These are phyloP conservation scores for Datisca glomerata DNA, from an alignment of 306 rosid species.

Conservation along the genomic window DNA sequence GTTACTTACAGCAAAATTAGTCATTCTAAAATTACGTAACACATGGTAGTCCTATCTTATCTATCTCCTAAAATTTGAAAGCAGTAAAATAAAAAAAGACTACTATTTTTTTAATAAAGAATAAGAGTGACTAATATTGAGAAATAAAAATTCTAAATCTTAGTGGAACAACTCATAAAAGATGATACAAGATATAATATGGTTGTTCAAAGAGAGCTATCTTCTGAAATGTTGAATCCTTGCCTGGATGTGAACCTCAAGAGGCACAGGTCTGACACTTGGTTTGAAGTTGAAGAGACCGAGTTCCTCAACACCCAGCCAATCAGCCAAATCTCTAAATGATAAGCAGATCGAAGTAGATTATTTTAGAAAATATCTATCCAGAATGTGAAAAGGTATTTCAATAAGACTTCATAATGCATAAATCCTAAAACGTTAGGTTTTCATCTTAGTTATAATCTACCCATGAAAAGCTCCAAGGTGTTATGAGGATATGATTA, in stretches of 20 bases:
- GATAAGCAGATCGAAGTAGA: slow-evolving; percentile 14
- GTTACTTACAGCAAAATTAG: no score
- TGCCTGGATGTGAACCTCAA: slow-evolving; percentile 97
- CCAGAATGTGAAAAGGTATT: not conserved
- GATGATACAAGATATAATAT: slow-evolving; percentile 1
- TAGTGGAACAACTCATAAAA: not conserved
- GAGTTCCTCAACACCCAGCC: slow-evolving; percentile 93
- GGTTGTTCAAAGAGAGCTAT: slow-evolving; percentile 1
- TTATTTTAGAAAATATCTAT: slow-evolving; percentile 1
- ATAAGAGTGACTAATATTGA: not conserved
- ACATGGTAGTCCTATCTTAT: no score
- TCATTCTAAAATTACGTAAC: no score
- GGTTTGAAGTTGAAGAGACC: slow-evolving; percentile 99
- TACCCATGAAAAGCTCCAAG: not conserved
- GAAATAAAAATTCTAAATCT: not conserved
- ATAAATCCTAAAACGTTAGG: not conserved
- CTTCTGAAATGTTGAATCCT: slow-evolving; percentile 25
- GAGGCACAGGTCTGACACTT: slow-evolving; percentile 94
- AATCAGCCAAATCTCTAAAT: slow-evolving; percentile 79
- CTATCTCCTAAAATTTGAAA: no score
- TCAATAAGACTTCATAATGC: not conserved
- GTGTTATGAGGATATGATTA: no score
- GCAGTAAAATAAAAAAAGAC: no score
- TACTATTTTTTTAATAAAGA: not conserved
- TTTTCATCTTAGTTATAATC: not conserved